Evolutionary conservation across 2,329 filamentous ascomycete species (phyloP).

Genomic region (Pleomassaria siparia): DNA sequence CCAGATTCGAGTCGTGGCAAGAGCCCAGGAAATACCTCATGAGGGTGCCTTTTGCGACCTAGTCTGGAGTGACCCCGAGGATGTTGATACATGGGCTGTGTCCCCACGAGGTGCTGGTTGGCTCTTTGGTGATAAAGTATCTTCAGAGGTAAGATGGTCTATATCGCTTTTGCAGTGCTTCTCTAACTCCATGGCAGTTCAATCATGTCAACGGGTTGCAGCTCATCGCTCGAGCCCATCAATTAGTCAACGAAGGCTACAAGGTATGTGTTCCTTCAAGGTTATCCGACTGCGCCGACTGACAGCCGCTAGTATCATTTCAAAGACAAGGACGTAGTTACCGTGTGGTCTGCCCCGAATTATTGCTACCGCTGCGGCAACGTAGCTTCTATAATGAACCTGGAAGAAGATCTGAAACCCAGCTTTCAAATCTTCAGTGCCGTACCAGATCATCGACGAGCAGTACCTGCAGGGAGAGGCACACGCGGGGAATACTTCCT

Average conservation of each 20-base stretch:
- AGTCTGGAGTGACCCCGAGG: constrained; percentile 84
- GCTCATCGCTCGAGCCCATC: constrained; percentile 72
- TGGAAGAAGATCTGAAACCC: constrained; percentile 80
- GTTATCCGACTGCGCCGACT: not conserved
- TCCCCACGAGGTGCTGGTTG: constrained; percentile 69
- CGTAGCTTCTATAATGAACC: constrained; percentile 83
- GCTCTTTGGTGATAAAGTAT: constrained; percentile 71
- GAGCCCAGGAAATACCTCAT: constrained; percentile 92
- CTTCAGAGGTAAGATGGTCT: constrained; percentile 56
- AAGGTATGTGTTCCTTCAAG: constrained; percentile 51
- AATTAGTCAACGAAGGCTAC: constrained; percentile 76
- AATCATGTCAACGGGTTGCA: constrained; percentile 74
- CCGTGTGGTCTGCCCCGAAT: constrained; percentile 86
- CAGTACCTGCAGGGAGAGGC: constrained; percentile 67
- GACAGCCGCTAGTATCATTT: constrained; percentile 74
- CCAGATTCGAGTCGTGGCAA: constrained; percentile 76
- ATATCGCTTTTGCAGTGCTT: not conserved
- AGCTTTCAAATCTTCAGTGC: constrained; percentile 92
- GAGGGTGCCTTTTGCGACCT: constrained; percentile 98
- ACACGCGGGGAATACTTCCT: constrained; percentile 55
- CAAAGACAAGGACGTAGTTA: constrained; percentile 88
- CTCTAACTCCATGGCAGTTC: constrained; percentile 50
- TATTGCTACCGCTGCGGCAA: constrained; percentile 97
- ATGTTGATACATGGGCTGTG: constrained; percentile 70
- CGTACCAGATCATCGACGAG: constrained; percentile 81